Percentiles rank a stretch among this genome's conserved stretches.
phyloP scores from a whole-genome alignment of 257 asterid species.

The Solanum microdontum region DNA sequence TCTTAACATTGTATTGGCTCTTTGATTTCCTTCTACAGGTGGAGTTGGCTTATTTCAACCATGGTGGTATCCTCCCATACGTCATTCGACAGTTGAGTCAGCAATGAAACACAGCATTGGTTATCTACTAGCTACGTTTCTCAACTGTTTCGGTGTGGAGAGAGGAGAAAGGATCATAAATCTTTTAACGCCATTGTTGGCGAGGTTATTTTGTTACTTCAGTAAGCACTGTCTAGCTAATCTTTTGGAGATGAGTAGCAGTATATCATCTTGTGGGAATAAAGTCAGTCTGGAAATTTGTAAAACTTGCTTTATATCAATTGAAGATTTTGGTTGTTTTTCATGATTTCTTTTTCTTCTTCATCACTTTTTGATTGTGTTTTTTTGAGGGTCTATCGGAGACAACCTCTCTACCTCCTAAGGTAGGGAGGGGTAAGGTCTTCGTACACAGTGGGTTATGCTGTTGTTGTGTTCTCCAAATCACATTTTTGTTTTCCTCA shows the following conservation, averaged over 20 bases:
- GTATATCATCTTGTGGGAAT: background rate
- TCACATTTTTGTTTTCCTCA: background rate
- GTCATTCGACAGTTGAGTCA: conserved; percentile 45
- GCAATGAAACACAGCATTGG: conserved; percentile 11
- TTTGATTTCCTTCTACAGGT: conserved; percentile 20
- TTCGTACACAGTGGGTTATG: background rate
- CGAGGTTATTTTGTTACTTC: background rate
- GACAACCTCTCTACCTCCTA: background rate
- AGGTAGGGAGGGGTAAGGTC: background rate
- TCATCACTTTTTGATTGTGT: background rate
- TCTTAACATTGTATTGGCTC: background rate
- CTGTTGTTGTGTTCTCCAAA: background rate
- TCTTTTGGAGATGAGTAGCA: background rate
- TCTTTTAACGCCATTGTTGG: background rate
- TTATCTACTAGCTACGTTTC: background rate
- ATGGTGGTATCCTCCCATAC: conserved; percentile 63
- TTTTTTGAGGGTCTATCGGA: background rate
- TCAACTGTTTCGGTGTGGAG: background rate
- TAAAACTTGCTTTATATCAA: background rate
- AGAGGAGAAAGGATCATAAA: background rate
- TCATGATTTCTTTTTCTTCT: background rate
- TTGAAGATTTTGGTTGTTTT: background rate
- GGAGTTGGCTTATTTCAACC: conserved; percentile 63
- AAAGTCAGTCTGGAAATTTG: background rate
- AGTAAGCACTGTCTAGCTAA: background rate